Evolutionary conservation across 2,329 filamentous ascomycete species (phyloP), one percentile per base, ranked within the genome.

Genomic region (Chaetomium olivaceum): DNA sequence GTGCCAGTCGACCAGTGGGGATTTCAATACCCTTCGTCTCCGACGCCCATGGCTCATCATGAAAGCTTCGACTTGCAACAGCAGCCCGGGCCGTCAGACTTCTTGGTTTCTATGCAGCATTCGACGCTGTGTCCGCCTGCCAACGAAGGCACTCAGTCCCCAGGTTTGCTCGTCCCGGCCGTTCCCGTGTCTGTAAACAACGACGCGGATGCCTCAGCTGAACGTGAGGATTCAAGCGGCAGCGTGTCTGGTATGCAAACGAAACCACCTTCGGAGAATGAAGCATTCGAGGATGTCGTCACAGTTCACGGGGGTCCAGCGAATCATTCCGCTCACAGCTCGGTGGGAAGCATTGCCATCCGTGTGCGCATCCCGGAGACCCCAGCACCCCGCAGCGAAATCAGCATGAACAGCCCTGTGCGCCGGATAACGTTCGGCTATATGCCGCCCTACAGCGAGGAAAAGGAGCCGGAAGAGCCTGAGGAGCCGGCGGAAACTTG

Each of bases 361-460:
- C 46, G 56, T 4, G 56, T 63, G 12, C 55, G 55, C 21, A 56
- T 63, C 16, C 61, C 61, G 23, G 27, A 4, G 3, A 19, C 12
- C 5, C 6, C 16, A n/a, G 9, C 16, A 16, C 2, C 4, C 16
- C 25, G 16, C 51, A 16, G 14, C 33, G 11, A 9, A 36, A 36
- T 48, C n/a, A 6, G 3, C 9, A 2, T 1, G 5, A 12, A 33
- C 23, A 61, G 58, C 46, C 52, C 63, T 4, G 46, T 65, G 4
- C 19, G 52, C 23, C 52, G 23, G 6, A 62, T 62, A 14, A 61
- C 31, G 3, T 65, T 65, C 36, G 58, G 62, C 5, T 50, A 64
- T 12, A 23, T 48, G 46, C 46, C 46, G 1, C 9, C 46, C 11
- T 3, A 50, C 14, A 19, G 11, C 12, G 27, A 12, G 27, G n/a